Percentiles rank a stretch among this genome's conserved stretches.
Conservation (phyloP, 176 grass and related monocot species). For the Neostapfia colusana region DNA sequence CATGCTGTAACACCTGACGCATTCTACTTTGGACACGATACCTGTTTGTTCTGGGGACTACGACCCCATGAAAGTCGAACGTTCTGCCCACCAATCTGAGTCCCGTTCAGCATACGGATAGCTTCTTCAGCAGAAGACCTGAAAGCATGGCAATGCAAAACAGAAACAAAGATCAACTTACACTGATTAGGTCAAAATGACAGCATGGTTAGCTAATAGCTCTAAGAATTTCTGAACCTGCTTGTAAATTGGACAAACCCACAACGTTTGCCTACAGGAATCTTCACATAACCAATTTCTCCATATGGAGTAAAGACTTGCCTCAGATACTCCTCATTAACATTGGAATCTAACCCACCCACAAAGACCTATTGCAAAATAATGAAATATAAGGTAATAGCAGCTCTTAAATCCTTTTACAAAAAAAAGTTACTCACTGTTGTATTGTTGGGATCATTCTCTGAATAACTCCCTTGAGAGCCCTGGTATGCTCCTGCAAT, state of each 20-base stretch:
- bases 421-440: conserved; percentile 58
- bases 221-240: conserved; percentile 64
- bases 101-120: conserved; percentile 64
- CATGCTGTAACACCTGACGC: conserved; percentile 4
- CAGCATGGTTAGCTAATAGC: conserved; percentile 40
- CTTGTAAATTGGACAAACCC: conserved; percentile 93
- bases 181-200: neutral
- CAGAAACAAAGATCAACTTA: conserved; percentile 21
- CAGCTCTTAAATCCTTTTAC: neutral
- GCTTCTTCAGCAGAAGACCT: conserved; percentile 78
- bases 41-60: conserved; percentile 81
- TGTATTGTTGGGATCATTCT: conserved; percentile 82
- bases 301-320: conserved; percentile 80
- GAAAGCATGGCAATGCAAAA: conserved; percentile 16
- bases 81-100: conserved; percentile 59
- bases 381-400: conserved; percentile 43
- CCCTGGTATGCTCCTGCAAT: conserved; percentile 59
- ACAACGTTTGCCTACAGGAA: conserved; percentile 91
- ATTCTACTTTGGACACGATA: conserved; percentile 25
- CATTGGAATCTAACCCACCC: conserved; percentile 88
- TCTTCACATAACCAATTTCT: conserved; percentile 88
- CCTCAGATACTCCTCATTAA: conserved; percentile 75
- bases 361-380: conserved; percentile 83
- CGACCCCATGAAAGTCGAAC: conserved; percentile 93
- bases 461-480: conserved; percentile 56